Conservation (phyloP, 2,329 filamentous ascomycete species). For the Fusarium azukiicola region DNA sequence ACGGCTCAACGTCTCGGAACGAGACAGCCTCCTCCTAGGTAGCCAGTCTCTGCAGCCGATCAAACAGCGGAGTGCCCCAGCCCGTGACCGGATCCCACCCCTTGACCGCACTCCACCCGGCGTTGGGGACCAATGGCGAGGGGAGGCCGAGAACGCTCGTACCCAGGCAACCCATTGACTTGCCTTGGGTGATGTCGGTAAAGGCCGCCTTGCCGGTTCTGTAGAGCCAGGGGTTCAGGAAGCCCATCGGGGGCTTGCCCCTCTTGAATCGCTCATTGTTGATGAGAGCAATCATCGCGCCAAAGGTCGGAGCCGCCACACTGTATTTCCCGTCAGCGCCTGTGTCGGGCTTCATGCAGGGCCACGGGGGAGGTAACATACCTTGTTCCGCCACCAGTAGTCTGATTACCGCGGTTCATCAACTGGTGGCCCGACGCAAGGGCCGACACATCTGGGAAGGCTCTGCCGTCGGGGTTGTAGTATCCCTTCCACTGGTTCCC, state of each 20-base stretch:
- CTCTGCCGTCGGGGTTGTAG: slow-evolving; percentile 73
- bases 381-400: slow-evolving; percentile 60
- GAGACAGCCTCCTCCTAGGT: slow-evolving; percentile 28
- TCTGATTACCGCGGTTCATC: slow-evolving; percentile 55
- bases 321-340: slow-evolving; percentile 49
- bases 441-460: slow-evolving; percentile 80
- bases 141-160: slow-evolving; percentile 49
- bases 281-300: slow-evolving; percentile 81
- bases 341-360: background rate
- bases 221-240: slow-evolving; percentile 82
- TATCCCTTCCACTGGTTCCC: slow-evolving; percentile 73
- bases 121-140: slow-evolving; percentile 53
- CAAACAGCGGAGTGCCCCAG: slow-evolving; percentile 70
- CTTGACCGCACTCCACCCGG: slow-evolving; percentile 54
- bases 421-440: slow-evolving; percentile 66
- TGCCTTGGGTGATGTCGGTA: slow-evolving; percentile 63
- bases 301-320: slow-evolving; percentile 81
- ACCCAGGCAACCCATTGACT: slow-evolving; percentile 58
- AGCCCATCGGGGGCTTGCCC: slow-evolving; percentile 76
- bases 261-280: slow-evolving; percentile 80
- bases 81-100: slow-evolving; percentile 67
- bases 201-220: slow-evolving; percentile 56
- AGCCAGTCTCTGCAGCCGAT: slow-evolving; percentile 53
- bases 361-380: slow-evolving; percentile 27
- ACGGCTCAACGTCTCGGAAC: background rate